A percentile compares a stretch with the other conserved stretches of the same genome.
Conservation (phyloP, 306 rosid species). For the Rosa lucieae region DNA sequence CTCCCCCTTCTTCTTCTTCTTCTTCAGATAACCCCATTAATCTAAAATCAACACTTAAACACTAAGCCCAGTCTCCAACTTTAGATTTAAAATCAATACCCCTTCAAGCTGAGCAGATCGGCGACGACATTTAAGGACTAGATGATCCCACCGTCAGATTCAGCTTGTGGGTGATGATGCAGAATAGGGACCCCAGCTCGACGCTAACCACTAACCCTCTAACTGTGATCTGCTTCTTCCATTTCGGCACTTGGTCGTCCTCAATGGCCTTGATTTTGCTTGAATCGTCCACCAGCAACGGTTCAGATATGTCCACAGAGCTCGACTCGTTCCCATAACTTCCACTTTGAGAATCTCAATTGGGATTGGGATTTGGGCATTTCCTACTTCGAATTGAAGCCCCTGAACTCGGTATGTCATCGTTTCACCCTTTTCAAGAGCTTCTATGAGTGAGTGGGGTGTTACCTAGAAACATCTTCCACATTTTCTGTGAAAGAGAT, state of each 20-base stretch:
- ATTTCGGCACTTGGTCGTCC: constrained; percentile 53
- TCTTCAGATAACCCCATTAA: too few species aligned
- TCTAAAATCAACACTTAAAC: too few species aligned
- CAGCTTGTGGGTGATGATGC: constrained; percentile 88
- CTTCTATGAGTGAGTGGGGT: too few species aligned
- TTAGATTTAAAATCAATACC: too few species aligned
- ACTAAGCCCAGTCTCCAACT: too few species aligned
- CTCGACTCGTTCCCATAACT: constrained; percentile 50
- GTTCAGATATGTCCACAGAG: constrained; percentile 54
- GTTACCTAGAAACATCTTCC: too few species aligned
- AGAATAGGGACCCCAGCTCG: constrained; percentile 62
- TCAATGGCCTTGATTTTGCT: constrained; percentile 25
- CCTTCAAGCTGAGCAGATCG: constrained; percentile 52
- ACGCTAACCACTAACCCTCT: constrained; percentile 85
- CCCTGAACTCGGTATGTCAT: too few species aligned
- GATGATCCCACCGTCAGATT: constrained; percentile 82
- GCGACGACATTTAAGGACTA: constrained; percentile 90
- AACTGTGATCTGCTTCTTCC: constrained; percentile 86
- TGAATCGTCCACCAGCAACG: constrained; percentile 42
- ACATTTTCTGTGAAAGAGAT: constrained; percentile 52
- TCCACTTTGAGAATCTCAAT: neutral
- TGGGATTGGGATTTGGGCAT: neutral
- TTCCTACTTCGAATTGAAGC: too few species aligned
- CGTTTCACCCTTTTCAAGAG: too few species aligned
- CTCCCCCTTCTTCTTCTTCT: too few species aligned